These are phyloP conservation scores for Pythium sp. DNA, from an alignment of 352 stramenopile genomes.

Conservation along the genomic window DNA sequence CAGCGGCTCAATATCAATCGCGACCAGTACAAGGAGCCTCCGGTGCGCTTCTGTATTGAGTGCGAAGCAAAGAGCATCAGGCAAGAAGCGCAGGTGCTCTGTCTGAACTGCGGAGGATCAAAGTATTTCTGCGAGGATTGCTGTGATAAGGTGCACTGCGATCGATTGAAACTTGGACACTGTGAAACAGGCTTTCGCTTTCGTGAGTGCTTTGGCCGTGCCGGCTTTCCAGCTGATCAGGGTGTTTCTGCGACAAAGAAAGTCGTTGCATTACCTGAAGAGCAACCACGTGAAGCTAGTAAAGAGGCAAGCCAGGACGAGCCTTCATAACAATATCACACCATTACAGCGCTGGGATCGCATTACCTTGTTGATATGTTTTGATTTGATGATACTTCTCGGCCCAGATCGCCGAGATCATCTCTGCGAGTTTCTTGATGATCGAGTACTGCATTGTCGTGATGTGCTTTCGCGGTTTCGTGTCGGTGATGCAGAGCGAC, in stretches of 20 bases:
- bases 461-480: slow-evolving; percentile 41
- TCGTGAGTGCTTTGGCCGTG: slow-evolving; percentile 28
- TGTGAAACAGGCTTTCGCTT: slow-evolving; percentile 38
- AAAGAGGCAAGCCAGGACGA: neutral
- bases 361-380: too few species aligned
- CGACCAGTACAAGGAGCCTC: slow-evolving; percentile 9
- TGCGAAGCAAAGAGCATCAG: neutral
- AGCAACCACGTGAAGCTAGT: neutral
- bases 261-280: neutral
- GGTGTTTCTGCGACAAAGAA: neutral
- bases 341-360: too few species aligned
- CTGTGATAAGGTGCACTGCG: slow-evolving; percentile 42
- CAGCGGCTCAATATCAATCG: slow-evolving; percentile 47
- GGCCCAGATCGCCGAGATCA: neutral
- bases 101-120: slow-evolving; percentile 28
- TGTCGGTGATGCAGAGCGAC: slow-evolving; percentile 40
- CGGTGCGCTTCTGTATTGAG: slow-evolving; percentile 20
- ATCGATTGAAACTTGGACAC: slow-evolving; percentile 25
- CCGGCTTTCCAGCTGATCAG: slow-evolving; percentile 26
- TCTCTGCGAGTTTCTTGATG: slow-evolving; percentile 32
- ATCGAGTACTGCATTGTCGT: slow-evolving; percentile 60
- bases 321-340: neutral
- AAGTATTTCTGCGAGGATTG: slow-evolving; percentile 48
- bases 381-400: neutral
- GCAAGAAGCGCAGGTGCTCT: slow-evolving; percentile 30